phyloP scores from a whole-genome alignment of 257 asterid species.

The Plantago ovata region DNA sequence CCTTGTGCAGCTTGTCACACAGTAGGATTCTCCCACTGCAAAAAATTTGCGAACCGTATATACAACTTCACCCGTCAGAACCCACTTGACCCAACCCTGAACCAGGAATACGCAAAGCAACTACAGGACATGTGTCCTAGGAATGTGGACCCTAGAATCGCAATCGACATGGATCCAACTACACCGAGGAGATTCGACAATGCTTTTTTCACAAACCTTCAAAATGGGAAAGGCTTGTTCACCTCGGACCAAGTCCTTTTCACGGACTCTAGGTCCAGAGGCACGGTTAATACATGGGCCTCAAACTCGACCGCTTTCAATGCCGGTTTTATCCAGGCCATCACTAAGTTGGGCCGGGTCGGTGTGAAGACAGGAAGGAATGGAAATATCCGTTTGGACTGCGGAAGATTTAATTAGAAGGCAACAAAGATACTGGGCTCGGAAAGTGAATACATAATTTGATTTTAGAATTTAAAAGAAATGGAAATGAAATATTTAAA shows the following conservation, averaged over 20 bases:
- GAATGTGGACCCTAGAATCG: constrained; percentile 54
- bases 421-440: no score
- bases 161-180: constrained; percentile 74
- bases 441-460: no score
- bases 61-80: constrained; percentile 48
- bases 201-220: constrained; percentile 51
- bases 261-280: constrained; percentile 50
- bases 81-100: constrained; percentile 68
- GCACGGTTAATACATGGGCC: constrained; percentile 61
- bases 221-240: constrained; percentile 73
- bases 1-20: constrained; percentile 61
- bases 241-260: constrained; percentile 80
- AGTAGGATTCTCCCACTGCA: constrained; percentile 83
- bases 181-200: constrained; percentile 71
- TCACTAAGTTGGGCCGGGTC: constrained; percentile 78
- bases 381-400: constrained; percentile 80
- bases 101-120: constrained; percentile 51
- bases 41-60: constrained; percentile 58
- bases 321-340: constrained; percentile 42
- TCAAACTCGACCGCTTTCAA: constrained; percentile 37
- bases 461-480: neutral
- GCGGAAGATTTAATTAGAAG: constrained; percentile 57
- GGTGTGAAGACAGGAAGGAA: constrained; percentile 59
- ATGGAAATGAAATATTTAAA: neutral
- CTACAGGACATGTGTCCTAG: constrained; percentile 55